A percentile compares a stretch with the other conserved stretches of the same genome.
Evolutionary conservation across 2,329 filamentous ascomycete genomes (phyloP).

Genomic region (Hymenoscyphus scutula): DNA sequence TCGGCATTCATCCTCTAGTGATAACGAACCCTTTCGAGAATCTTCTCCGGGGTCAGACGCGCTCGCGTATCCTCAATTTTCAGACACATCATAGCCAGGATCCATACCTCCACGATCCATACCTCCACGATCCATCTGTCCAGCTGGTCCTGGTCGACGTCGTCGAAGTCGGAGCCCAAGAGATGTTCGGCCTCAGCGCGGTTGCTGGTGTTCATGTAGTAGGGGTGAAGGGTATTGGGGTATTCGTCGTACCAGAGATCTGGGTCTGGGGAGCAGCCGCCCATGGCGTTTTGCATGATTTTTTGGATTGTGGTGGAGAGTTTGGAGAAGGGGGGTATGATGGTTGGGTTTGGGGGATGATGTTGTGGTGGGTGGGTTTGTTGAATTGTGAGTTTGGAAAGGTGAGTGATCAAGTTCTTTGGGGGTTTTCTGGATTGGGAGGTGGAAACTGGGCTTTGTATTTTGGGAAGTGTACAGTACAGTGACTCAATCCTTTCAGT

Average conservation of each 20-base stretch:
- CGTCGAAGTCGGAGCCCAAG: neutral
- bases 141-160: neutral
- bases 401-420: too few relatives aligned
- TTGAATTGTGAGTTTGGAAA: neutral
- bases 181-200: neutral
- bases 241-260: neutral
- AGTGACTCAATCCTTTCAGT: neutral
- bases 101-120: neutral
- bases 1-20: neutral
- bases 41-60: neutral
- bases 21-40: neutral
- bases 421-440: too few relatives aligned
- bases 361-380: neutral
- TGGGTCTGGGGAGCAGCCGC: neutral
- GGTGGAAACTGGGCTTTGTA: neutral
- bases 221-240: neutral
- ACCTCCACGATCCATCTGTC: too few relatives aligned
- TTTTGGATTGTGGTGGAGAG: neutral
- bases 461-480: neutral
- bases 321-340: neutral
- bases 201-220: neutral
- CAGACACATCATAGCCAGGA: neutral
- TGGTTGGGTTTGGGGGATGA: neutral
- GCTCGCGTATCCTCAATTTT: neutral
- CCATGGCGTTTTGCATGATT: neutral